These are phyloP conservation scores for Apophysomyces variabilis DNA, from an alignment of 371 early-diverging fungal genomes.

Conservation along the genomic window DNA sequence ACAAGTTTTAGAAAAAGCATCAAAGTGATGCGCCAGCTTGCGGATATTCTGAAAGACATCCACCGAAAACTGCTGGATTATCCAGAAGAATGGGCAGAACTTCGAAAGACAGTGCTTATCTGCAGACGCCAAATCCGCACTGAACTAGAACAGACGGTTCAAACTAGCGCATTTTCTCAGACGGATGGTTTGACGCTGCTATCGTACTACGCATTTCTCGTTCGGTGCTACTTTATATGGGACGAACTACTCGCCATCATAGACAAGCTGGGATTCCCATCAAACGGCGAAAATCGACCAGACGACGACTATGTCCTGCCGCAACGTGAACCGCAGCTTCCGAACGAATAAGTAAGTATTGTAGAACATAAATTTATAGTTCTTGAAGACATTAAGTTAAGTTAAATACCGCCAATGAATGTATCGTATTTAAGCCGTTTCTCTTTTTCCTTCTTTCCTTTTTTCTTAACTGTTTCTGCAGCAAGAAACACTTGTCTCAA, in stretches of 20 bases:
- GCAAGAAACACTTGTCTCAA: too few species aligned
- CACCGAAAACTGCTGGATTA: constrained; percentile 13
- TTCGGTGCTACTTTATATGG: constrained; percentile 22
- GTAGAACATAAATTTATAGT: too few species aligned
- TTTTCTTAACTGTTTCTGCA: too few species aligned
- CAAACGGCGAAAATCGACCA: too few species aligned
- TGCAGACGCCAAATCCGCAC: constrained; percentile 15
- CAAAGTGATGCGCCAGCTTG: constrained; percentile 21
- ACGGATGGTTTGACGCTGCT: constrained; percentile 21
- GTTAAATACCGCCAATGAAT: too few species aligned
- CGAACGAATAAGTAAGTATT: too few species aligned
- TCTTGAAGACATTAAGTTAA: too few species aligned
- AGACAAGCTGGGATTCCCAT: constrained; percentile 14
- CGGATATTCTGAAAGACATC: constrained; percentile 19
- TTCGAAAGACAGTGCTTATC: constrained; percentile 8
- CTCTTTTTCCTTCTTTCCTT: too few species aligned
- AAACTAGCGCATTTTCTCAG: constrained; percentile 1
- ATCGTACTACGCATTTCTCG: constrained; percentile 31
- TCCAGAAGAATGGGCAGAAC: constrained; percentile 15
- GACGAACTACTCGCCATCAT: constrained; percentile 17
- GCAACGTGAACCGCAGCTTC: too few species aligned
- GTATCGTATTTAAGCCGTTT: too few species aligned
- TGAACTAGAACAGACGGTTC: constrained; percentile 17
- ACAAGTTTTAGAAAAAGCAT: constrained; percentile 23
- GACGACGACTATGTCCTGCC: too few species aligned